Percentiles rank a stretch among this genome's conserved stretches.
These are phyloP conservation scores for Globisporangium polare DNA, from an alignment of 352 stramenopile genomes.

Conservation along the genomic window DNA sequence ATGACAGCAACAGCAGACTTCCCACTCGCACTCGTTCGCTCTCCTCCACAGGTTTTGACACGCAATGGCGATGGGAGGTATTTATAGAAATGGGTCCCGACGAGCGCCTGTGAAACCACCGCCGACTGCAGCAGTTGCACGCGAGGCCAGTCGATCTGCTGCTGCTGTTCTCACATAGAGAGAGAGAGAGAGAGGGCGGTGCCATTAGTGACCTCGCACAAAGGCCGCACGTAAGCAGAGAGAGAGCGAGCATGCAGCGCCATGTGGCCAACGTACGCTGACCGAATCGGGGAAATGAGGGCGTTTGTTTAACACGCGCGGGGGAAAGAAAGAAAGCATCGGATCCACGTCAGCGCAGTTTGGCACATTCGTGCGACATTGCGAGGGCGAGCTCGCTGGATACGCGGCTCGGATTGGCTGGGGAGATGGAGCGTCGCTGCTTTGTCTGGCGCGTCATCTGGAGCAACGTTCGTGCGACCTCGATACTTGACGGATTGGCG, in stretches of 20 bases:
- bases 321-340: neutral
- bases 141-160: neutral
- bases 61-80: neutral
- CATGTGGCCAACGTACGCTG: neutral
- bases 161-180: neutral
- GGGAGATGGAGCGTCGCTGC: neutral
- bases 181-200: neutral
- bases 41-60: conserved; percentile 9
- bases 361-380: neutral
- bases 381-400: too few species aligned
- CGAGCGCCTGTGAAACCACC: conserved; percentile 6
- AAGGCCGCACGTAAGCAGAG: neutral
- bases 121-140: conserved; percentile 13
- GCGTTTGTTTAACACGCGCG: neutral
- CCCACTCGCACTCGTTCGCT: neutral
- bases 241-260: neutral
- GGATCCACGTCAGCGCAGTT: neutral
- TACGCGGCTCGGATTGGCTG: neutral
- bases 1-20: neutral
- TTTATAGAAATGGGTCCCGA: neutral
- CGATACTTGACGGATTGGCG: neutral
- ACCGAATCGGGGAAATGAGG: neutral
- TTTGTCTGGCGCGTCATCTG: neutral
- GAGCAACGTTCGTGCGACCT: neutral
- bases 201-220: neutral